These are phyloP conservation scores for Chalara sp. DNA, from an alignment of 2,329 filamentous ascomycete species.

Conservation along the genomic window DNA sequence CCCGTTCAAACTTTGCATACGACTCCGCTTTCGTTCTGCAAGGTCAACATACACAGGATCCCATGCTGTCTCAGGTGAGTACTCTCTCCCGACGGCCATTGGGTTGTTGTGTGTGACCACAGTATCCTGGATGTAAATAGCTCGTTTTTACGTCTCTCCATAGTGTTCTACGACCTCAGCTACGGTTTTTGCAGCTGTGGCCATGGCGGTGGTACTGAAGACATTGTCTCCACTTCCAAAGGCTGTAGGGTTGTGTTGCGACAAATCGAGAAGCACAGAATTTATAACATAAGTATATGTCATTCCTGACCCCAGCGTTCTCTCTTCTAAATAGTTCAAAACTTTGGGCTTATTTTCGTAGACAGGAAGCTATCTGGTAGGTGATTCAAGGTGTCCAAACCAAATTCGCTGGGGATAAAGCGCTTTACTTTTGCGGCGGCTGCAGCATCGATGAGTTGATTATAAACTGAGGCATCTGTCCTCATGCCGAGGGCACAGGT, in stretches of 20 bases:
- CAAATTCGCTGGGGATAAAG: constrained; percentile 52
- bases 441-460: constrained; percentile 44
- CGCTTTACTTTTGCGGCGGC: constrained; percentile 50
- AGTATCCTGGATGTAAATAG: not conserved
- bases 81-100: not conserved
- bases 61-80: constrained; percentile 1
- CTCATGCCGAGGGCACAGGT: constrained; percentile 8
- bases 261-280: constrained; percentile 27
- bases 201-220: constrained; percentile 10
- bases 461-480: constrained; percentile 1
- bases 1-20: constrained; percentile 2
- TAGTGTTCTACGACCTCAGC: constrained; percentile 25
- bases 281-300: constrained; percentile 27
- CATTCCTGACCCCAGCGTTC: constrained; percentile 8
- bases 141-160: constrained; percentile 10
- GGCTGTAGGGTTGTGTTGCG: constrained; percentile 27
- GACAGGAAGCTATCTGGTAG: not conserved
- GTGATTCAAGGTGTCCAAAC: constrained; percentile 21
- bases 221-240: constrained; percentile 40
- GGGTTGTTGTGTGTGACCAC: constrained; percentile 1
- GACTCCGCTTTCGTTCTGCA: not conserved
- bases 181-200: constrained; percentile 24
- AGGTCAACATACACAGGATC: not conserved
- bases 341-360: constrained; percentile 2
- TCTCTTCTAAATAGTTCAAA: constrained; percentile 18